A percentile compares a stretch with the other conserved stretches of the same genome.
Evolutionary conservation across 2,329 filamentous ascomycete genomes (phyloP).

Genomic region (Cercospora sp.): DNA sequence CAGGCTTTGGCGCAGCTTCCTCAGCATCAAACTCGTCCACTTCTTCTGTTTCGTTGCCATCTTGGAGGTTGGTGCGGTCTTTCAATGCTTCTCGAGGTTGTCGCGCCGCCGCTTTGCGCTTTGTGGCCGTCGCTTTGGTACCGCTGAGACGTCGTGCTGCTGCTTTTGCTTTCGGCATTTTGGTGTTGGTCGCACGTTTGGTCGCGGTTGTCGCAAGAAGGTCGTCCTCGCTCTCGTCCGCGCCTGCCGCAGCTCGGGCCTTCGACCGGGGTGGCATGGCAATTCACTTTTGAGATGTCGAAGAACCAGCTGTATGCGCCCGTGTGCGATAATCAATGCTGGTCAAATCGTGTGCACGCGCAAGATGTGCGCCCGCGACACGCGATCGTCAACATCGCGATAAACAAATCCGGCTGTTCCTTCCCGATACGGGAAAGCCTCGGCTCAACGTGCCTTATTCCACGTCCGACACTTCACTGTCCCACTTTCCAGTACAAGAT

Average conservation of each 20-base stretch:
- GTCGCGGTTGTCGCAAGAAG: slow-evolving; percentile 23
- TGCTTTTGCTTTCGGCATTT: slow-evolving; percentile 39
- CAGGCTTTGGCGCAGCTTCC: slow-evolving; percentile 35
- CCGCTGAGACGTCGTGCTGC: slow-evolving; percentile 42
- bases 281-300: slow-evolving; percentile 39
- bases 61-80: slow-evolving; percentile 41
- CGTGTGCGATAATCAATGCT: neutral
- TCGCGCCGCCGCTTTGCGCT: slow-evolving; percentile 42
- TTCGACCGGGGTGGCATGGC: slow-evolving; percentile 25
- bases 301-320: neutral
- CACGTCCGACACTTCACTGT: neutral
- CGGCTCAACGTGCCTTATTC: neutral
- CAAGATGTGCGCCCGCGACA: neutral
- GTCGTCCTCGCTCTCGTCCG: slow-evolving; percentile 27
- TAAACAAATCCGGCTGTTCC: neutral
- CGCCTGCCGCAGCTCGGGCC: slow-evolving; percentile 17
- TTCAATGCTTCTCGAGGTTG: slow-evolving; percentile 44
- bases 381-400: neutral
- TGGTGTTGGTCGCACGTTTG: slow-evolving; percentile 28
- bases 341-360: neutral
- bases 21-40: slow-evolving; percentile 48
- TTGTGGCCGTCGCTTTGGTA: slow-evolving; percentile 37
- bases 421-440: neutral
- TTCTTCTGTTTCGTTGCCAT: slow-evolving; percentile 44
- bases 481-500: neutral